Evolutionary conservation across 805 yeast genomes (phyloP), one percentile per base, ranked within the genome.

Genomic region (Dipodascus geniculatus): DNA sequence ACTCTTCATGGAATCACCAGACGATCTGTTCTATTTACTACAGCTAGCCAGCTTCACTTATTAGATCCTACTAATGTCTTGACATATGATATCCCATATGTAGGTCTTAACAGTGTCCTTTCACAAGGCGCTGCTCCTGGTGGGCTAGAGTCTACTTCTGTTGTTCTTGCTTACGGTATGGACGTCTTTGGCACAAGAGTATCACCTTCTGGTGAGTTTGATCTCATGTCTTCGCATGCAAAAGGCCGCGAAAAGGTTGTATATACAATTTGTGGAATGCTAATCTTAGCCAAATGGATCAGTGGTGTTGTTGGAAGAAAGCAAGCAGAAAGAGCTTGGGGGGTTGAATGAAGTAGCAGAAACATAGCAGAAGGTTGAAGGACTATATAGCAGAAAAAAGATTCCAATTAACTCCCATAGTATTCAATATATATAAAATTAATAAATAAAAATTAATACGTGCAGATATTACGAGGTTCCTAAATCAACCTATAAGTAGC

Each of bases 201-300:
- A 17, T 77, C 84, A 51, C 96, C 98, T 0, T 87, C 96, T 0
- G 78, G 79, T 48, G 86, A 87, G 42, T 90, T 87, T 68, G 99
- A 91, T 68, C 73, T 79, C 51, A 74, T 91, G 65, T 78, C 82
- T 23, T 69, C 74, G 28, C 73, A 75, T 51, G 87, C 83, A 60
- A 84, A 80, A 62, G 63, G 71, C 14, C 17, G 44, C 6, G 17
- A 14, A n/a, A 83, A 81, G 59, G 74, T 91, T 48, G 49, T 84
- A 3, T 57, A 73, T 3, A 86, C 96, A 0, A 74, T 90, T 2
- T 66, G 68, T 0, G 71, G 75, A 0, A 70, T 90, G 49, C 22
- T 51, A 16, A 49, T 53, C 3, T 48, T 53, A 3, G 57, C 54
- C 20, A 22, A 48, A 20, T 52, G 53, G 23, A 54, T 62, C 23